Conservation (phyloP, 257 asterid genomes). For the Solanum sparsipilum region DNA sequence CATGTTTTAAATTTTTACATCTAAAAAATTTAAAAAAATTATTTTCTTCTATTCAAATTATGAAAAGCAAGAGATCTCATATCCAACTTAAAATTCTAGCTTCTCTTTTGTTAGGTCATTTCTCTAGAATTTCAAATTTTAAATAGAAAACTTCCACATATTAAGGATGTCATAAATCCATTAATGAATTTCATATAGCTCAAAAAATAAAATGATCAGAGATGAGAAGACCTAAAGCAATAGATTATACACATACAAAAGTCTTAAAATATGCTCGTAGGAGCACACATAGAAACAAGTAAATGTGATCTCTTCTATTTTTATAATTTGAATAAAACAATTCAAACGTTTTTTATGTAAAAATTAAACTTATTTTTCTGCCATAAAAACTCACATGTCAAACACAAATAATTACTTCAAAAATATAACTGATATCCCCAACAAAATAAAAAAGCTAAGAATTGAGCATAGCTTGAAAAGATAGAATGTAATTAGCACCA, state of each 20-base stretch:
- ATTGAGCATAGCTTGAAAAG: not conserved
- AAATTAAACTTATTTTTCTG: too few species aligned
- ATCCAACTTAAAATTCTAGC: not conserved
- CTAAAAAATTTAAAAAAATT: too few species aligned
- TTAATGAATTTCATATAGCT: not conserved
- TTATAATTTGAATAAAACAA: not conserved
- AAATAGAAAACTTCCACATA: not conserved
- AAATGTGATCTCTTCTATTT: not conserved
- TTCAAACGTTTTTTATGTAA: too few species aligned
- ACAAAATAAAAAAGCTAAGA: not conserved
- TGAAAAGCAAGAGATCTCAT: too few species aligned
- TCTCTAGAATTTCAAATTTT: not conserved
- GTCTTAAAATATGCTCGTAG: not conserved
- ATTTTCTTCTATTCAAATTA: too few species aligned
- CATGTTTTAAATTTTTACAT: too few species aligned
- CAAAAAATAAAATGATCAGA: not conserved
- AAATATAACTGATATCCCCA: not conserved
- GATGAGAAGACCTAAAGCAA: not conserved
- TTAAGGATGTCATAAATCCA: too few species aligned
- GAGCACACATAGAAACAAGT: not conserved
- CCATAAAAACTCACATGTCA: not conserved
- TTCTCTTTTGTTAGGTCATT: not conserved
- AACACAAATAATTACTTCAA: not conserved
- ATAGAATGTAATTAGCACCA: too few species aligned
- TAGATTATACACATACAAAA: not conserved